Evolutionary conservation across 805 yeast species (phyloP).

Genomic region (Lipomyces mesembrius): DNA sequence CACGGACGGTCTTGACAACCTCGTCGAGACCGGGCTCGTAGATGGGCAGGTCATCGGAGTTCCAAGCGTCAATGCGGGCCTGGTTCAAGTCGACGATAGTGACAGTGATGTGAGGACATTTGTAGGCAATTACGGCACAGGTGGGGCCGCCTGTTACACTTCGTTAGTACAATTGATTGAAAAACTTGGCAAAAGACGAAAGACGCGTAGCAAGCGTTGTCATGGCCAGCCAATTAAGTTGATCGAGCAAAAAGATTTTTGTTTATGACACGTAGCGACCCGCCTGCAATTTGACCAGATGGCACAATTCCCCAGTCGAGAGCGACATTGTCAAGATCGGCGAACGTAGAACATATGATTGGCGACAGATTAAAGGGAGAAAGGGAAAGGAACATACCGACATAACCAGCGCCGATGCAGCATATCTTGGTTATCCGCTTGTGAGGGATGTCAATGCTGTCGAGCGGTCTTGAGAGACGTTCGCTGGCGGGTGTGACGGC

Average conservation of each 20-base stretch:
- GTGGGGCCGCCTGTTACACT: constrained; percentile 42
- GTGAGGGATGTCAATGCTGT: constrained; percentile 33
- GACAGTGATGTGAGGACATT: constrained; percentile 40
- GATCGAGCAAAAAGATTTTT: too few relatives aligned
- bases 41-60: constrained; percentile 43
- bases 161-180: not conserved
- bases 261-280: too few relatives aligned
- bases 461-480: constrained; percentile 33
- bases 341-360: not conserved
- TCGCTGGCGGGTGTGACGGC: constrained; percentile 32
- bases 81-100: constrained; percentile 43
- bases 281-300: too few relatives aligned
- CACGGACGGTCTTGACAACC: constrained; percentile 40
- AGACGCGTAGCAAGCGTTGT: not conserved
- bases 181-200: not conserved
- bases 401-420: constrained; percentile 45
- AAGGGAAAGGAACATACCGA: constrained; percentile 30
- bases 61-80: constrained; percentile 44
- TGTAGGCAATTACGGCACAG: constrained; percentile 43
- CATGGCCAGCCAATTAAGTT: not conserved
- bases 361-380: not conserved
- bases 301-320: too few relatives aligned
- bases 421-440: constrained; percentile 41
- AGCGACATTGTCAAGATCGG: too few relatives aligned
- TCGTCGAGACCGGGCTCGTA: constrained; percentile 45